Evolutionary conservation across 2,329 filamentous ascomycete genomes (phyloP).

Genomic region (Phoma herbarum): DNA sequence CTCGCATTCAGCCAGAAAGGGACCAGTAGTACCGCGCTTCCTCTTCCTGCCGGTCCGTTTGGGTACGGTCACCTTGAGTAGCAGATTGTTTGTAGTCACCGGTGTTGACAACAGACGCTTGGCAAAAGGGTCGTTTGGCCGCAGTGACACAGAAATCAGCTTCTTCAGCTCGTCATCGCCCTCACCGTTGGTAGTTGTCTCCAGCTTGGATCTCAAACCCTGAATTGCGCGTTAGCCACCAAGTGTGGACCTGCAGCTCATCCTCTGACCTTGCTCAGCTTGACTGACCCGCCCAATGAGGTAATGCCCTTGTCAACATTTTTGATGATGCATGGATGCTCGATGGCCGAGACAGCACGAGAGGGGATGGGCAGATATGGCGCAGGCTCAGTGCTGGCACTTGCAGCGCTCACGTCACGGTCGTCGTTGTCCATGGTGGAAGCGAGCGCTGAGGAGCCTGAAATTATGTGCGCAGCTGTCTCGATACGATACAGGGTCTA

Average conservation of each 20-base stretch:
- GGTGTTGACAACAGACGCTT: constrained; percentile 81
- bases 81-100: constrained; percentile 79
- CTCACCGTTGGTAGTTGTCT: constrained; percentile 32
- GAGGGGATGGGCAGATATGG: constrained; percentile 62
- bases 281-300: constrained; percentile 66
- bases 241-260: constrained; percentile 10
- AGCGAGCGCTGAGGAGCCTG: background rate
- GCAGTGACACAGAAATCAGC: constrained; percentile 74
- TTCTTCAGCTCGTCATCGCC: constrained; percentile 54
- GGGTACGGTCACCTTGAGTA: constrained; percentile 87
- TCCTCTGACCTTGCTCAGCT: constrained; percentile 61
- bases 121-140: constrained; percentile 80
- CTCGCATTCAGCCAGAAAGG: constrained; percentile 59
- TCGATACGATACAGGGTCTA: constrained; percentile 15
- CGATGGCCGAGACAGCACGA: constrained; percentile 66
- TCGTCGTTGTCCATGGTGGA: constrained; percentile 24
- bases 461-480: constrained; percentile 15
- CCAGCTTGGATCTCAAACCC: constrained; percentile 42
- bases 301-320: constrained; percentile 70
- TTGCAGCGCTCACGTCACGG: constrained; percentile 12
- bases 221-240: constrained; percentile 28
- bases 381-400: constrained; percentile 24
- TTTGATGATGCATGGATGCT: constrained; percentile 72
- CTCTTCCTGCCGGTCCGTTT: constrained; percentile 86
- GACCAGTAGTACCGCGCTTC: constrained; percentile 77